A percentile compares a stretch with the other conserved stretches of the same genome.
These are phyloP conservation scores for Trametes punicea DNA, from an alignment of 768 basidiomycete species.

Conservation along the genomic window DNA sequence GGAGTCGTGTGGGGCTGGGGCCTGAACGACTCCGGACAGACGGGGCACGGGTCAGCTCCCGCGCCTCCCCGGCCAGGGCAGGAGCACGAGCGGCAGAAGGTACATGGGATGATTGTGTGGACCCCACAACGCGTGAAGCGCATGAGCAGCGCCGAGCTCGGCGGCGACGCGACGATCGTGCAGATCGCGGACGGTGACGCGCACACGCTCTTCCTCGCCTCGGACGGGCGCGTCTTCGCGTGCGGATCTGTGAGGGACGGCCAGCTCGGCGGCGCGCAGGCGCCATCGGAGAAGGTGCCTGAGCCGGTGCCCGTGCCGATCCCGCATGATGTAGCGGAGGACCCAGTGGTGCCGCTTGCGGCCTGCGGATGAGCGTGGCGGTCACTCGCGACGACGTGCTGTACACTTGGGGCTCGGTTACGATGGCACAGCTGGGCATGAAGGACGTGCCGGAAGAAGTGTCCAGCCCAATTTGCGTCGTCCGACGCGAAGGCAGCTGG, in stretches of 20 bases:
- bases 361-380: conserved; percentile 64
- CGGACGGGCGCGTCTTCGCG: conserved; percentile 75
- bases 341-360: conserved; percentile 58
- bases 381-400: conserved; percentile 60
- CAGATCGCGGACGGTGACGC: conserved; percentile 83
- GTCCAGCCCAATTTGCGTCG: conserved; percentile 58
- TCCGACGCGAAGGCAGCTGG: conserved; percentile 64
- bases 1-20: conserved; percentile 49
- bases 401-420: conserved; percentile 73
- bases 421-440: conserved; percentile 62
- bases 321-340: conserved; percentile 44
- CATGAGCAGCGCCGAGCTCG: conserved; percentile 55
- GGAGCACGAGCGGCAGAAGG: background rate
- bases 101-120: conserved; percentile 36
- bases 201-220: conserved; percentile 83
- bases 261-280: conserved; percentile 66
- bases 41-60: conserved; percentile 28
- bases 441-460: conserved; percentile 52
- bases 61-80: background rate
- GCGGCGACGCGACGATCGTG: conserved; percentile 44
- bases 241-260: conserved; percentile 78
- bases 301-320: conserved; percentile 63
- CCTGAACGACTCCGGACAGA: conserved; percentile 41
- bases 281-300: conserved; percentile 50
- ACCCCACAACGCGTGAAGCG: conserved; percentile 55